Evolutionary conservation across 2,329 filamentous ascomycete genomes (phyloP).

Genomic region (Talaromyces sp.): DNA sequence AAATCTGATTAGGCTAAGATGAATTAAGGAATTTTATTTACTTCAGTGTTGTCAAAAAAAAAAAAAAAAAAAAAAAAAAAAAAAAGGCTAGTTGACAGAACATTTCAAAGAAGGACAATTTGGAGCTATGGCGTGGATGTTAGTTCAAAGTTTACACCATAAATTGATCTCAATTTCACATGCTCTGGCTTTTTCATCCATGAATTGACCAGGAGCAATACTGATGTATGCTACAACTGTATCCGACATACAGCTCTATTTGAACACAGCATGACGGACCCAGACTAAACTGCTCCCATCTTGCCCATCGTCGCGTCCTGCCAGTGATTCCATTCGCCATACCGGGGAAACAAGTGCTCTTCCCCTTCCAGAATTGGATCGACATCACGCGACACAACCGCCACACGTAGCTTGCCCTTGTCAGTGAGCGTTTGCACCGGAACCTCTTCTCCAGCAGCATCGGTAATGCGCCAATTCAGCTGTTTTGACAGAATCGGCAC

Average conservation of each 20-base stretch:
- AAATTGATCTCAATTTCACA: neutral
- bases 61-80: no score
- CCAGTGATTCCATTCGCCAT: conserved; percentile 17
- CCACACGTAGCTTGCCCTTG: conserved; percentile 11
- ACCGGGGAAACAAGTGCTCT: conserved; percentile 15
- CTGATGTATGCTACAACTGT: neutral
- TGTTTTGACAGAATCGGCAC: conserved; percentile 14
- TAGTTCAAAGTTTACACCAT: neutral
- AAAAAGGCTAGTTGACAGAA: neutral
- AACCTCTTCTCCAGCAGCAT: conserved; percentile 12
- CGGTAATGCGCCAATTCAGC: conserved; percentile 18
- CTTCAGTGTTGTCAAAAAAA: neutral
- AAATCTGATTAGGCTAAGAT: neutral
- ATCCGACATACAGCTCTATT: neutral
- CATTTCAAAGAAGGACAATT: no score
- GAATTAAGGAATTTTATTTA: neutral
- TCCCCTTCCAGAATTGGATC: conserved; percentile 12
- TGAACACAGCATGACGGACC: neutral
- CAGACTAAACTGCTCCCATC: conserved; percentile 3
- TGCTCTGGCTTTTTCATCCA: neutral
- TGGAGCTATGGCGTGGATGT: no score
- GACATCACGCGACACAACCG: conserved; percentile 15
- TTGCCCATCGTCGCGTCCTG: conserved; percentile 10
- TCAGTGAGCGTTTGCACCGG: conserved; percentile 14
- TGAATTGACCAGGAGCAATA: neutral